Evolutionary conservation across 805 yeast species (phyloP), one percentile per base, ranked within the genome.

Genomic region (Yamadazyma akitaensis): DNA sequence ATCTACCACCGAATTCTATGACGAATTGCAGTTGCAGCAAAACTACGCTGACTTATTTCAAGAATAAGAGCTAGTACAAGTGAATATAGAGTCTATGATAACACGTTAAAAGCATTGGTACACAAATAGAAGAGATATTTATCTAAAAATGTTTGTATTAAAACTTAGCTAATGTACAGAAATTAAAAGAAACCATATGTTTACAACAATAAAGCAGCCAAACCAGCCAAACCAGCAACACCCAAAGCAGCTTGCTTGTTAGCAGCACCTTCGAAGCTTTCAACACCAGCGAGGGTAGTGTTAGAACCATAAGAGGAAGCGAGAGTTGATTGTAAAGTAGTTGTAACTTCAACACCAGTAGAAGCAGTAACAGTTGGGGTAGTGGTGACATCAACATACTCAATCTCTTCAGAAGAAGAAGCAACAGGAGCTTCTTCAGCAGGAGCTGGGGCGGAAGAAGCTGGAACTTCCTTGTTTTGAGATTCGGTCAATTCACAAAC

Each of bases 341-440:
- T 53, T 43, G 77, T 74, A 46, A 76, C 72, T 51, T 75, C 72
- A 49, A 72, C 75, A 57, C 68, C 74, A 44, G 73, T 68, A 32
- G 80, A 70, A n/a, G 61, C 64, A 47, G 76, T 68, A 41, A 65
- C 73, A 45, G 72, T 65, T 55, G 81, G 81, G 40, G 81, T 77
- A 48, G 71, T 61, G 50, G 81, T 76, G 55, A 69, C 65, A 53
- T 77, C 80, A 43, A 75, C 77, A 59, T 70, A 74, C n/a, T 44
- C 43, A 33, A 54, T 40, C 16, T 48, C 56, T 40, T 56, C 53
- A 17, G 55, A 33, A 13, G 52, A 40, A 31, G 53, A 30, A 32
- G 53, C 46, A 33, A 55, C 50, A 31, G 48, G 40, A 48, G 54
- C 47, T n/a, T 46, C 35, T 40, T 49, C 47, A 33, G 19, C 37